A percentile compares a stretch with the other conserved stretches of the same genome.
Conservation (phyloP, 2,329 filamentous ascomycete species). For the Ophiostoma populinum region DNA sequence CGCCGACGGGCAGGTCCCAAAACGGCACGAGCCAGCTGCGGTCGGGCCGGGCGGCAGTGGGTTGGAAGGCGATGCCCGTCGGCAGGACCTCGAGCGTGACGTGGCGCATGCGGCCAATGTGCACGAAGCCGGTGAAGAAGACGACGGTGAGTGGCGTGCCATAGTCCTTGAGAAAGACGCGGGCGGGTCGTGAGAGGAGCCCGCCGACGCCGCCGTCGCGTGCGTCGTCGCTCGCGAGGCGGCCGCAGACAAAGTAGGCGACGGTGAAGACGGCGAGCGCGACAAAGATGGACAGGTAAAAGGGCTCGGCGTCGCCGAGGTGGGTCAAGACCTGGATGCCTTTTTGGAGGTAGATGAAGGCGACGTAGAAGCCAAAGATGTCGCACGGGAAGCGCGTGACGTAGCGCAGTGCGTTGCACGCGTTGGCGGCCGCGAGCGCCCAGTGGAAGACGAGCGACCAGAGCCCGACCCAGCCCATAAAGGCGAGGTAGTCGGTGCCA, state of each 20-base stretch:
- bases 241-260: slow-evolving; percentile 54
- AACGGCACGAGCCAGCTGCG: slow-evolving; percentile 66
- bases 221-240: slow-evolving; percentile 52
- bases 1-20: slow-evolving; percentile 55
- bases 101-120: slow-evolving; percentile 64
- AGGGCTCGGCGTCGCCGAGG: slow-evolving; percentile 47
- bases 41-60: slow-evolving; percentile 29
- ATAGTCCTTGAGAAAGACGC: slow-evolving; percentile 79
- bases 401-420: slow-evolving; percentile 75
- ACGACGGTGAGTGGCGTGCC: slow-evolving; percentile 67
- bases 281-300: slow-evolving; percentile 67
- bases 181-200: slow-evolving; percentile 56
- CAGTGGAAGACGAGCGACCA: slow-evolving; percentile 79
- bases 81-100: slow-evolving; percentile 56
- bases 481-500: slow-evolving; percentile 67
- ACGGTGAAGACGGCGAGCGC: slow-evolving; percentile 62
- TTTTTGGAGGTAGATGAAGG: slow-evolving; percentile 82
- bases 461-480: slow-evolving; percentile 85
- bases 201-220: slow-evolving; percentile 51
- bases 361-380: slow-evolving; percentile 87
- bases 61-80: slow-evolving; percentile 60
- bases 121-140: slow-evolving; percentile 82
- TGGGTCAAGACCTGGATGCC: slow-evolving; percentile 70
- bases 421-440: slow-evolving; percentile 67
- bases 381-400: slow-evolving; percentile 86